Evolutionary conservation across 2,329 filamentous ascomycete genomes (phyloP).

Genomic region (Colletotrichum horii): DNA sequence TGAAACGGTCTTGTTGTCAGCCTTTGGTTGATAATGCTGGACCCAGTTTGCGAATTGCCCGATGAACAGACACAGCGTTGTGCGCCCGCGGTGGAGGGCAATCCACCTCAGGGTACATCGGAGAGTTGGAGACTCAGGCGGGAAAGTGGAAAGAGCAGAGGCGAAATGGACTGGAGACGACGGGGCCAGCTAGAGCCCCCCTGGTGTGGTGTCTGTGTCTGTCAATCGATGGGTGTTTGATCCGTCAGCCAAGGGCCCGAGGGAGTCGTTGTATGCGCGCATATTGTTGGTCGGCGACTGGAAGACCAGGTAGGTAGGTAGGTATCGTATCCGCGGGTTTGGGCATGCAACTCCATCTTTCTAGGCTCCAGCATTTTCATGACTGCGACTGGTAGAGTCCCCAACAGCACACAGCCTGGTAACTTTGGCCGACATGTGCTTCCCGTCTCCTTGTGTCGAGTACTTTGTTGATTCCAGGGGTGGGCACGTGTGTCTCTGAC

Average conservation of each 20-base stretch:
- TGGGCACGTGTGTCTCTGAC: neutral
- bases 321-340: slow-evolving; percentile 1
- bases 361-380: slow-evolving; percentile 17
- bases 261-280: neutral
- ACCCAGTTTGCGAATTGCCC: neutral
- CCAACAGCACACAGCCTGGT: neutral
- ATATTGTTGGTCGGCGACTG: neutral
- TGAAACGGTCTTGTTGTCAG: neutral
- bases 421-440: neutral
- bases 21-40: neutral
- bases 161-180: neutral
- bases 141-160: neutral
- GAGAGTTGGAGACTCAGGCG: neutral
- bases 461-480: neutral
- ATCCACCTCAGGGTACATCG: neutral
- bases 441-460: neutral
- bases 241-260: neutral
- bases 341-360: slow-evolving; percentile 13
- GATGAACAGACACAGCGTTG: neutral
- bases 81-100: neutral
- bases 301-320: no score
- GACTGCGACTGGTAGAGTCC: slow-evolving; percentile 1
- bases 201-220: neutral
- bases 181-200: neutral
- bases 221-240: neutral